Evolutionary conservation across 805 yeast genomes (phyloP), one percentile per base, ranked within the genome.

Genomic region (Scheffersomyces stipitis): DNA sequence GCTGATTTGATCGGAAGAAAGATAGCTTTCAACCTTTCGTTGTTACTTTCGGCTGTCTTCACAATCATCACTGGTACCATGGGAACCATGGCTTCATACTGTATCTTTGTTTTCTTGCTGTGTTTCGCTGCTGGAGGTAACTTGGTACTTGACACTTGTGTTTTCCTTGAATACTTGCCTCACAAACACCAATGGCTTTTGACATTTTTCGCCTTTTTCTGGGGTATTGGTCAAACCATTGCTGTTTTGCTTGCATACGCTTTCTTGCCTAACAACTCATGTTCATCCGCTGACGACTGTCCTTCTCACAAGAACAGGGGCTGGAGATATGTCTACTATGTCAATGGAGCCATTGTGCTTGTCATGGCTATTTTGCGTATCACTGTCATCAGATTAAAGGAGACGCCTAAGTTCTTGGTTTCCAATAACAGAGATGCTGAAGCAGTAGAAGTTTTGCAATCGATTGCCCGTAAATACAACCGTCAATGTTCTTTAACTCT

Each of bases 1-100:
- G 78, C 77, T 16, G 82, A 77, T 57, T 51, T 76, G 30, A 73
- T 77, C 31, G 82, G 82, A 22, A 60, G 82, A 43, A 69, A 66
- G 48, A 40, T 66, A 13, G 79, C 81, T 1, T 77, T 77, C 60
- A 76, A 75, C 47, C 46, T 61, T 7, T 71, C 79, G 4, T 55
- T 77, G 32, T 49, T 77, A 18, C 44, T 73, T 12, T 58, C 75
- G n/a, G 66, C 79, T 1, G 40, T 65, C 1, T 73, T 76, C 45
- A 67, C 73, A 4, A 70, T 77, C 42, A 58, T 75, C 31, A 64
- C 73, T 2, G 82, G 79, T 33, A 77, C 74, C 18, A 71, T 69
- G 58, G 63, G 63, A 22, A 60, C 60, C 36, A 69, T 68, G 50
- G 71, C 73, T 3, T 69, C 73, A 38, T 75, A 74, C 45, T 65